Conservation (phyloP, 257 asterid genomes). For the Mentha longifolia region DNA sequence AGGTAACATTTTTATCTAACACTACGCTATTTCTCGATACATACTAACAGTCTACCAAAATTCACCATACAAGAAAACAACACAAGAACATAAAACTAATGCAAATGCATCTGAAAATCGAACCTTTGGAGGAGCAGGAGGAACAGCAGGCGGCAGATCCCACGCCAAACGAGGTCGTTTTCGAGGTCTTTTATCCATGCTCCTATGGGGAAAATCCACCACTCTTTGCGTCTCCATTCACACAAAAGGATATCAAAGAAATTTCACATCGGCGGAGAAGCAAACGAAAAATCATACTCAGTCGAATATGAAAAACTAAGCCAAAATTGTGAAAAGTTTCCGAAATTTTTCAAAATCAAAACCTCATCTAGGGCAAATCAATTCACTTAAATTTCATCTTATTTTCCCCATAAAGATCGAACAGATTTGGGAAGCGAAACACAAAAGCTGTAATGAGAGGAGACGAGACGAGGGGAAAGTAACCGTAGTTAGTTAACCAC, state of each 20-base stretch:
- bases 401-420: conserved; percentile 2
- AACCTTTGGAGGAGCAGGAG: conserved; percentile 61
- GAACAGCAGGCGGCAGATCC: conserved; percentile 60
- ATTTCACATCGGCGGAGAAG: conserved; percentile 28
- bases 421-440: conserved; percentile 39
- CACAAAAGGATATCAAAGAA: not conserved
- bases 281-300: conserved; percentile 11
- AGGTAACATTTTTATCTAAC: not conserved
- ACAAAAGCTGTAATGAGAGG: conserved; percentile 20
- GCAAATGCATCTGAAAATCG: conserved; percentile 19
- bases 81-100: conserved; percentile 5
- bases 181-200: conserved; percentile 71
- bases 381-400: no score
- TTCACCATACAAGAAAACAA: not conserved
- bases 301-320: conserved; percentile 12
- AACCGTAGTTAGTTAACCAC: conserved; percentile 39
- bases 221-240: conserved; percentile 74
- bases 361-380: conserved; percentile 30
- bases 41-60: conserved; percentile 7
- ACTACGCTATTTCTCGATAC: conserved; percentile 6
- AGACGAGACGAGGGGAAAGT: conserved; percentile 36
- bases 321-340: not conserved
- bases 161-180: conserved; percentile 83
- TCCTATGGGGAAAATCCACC: conserved; percentile 61
- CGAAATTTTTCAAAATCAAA: not conserved